Conservation (phyloP, 352 stramenopile genomes). For the Globisporangium spiculum region DNA sequence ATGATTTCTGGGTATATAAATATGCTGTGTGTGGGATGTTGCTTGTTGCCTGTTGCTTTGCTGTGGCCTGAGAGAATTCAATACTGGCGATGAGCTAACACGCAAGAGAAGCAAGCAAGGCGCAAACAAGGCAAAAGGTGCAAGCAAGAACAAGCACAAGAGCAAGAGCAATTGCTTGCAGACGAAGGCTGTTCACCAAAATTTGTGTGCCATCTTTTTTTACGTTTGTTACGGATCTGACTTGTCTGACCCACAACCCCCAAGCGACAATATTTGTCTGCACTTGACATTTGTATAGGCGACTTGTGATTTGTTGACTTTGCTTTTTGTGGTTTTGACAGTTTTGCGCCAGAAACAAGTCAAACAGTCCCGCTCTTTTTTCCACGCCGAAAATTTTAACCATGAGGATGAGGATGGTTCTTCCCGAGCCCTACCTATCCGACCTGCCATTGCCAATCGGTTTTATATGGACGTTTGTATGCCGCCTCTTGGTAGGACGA, state of each 20-base stretch:
- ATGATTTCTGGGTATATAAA: slow-evolving; percentile 6
- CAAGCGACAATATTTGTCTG: not conserved
- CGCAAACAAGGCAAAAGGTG: no score
- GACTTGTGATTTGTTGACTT: not conserved
- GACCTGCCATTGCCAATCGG: no score
- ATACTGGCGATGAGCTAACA: not conserved
- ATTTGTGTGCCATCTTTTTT: slow-evolving; percentile 1
- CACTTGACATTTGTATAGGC: not conserved
- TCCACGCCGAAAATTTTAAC: not conserved
- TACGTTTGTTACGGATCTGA: not conserved
- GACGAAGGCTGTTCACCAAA: not conserved
- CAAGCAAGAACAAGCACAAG: no score
- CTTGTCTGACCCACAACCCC: not conserved
- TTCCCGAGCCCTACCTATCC: not conserved
- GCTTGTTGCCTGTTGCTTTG: not conserved
- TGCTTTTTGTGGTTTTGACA: not conserved
- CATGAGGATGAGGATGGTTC: not conserved
- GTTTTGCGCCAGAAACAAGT: not conserved
- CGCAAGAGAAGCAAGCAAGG: not conserved
- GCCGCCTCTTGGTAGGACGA: not conserved
- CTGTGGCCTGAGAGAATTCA: not conserved
- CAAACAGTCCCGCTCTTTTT: not conserved
- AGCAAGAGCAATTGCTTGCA: not conserved
- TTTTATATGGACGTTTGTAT: not conserved
- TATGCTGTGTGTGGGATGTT: not conserved